Base-by-base conservation (phyloP, 1,139 yeast species). In the Blastobotrys ciferrii region DNA sequence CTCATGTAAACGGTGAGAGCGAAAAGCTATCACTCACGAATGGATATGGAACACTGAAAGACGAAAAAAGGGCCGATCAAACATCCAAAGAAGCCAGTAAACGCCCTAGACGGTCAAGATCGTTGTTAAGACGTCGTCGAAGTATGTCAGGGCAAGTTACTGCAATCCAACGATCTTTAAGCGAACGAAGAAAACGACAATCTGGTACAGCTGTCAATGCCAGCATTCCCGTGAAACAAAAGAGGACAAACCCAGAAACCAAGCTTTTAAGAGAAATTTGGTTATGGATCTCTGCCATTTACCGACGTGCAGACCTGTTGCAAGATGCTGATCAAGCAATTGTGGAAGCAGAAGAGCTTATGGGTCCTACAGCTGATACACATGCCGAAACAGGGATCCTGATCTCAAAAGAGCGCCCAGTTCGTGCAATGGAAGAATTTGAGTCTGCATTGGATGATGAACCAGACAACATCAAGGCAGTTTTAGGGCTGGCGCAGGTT, bases 271-370 rank as follows among this genome's bases (percentile, higher is more conserved):
- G 83, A 58, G 74, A 74, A 31, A 62, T 87, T 11, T 89, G 96
- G 96, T 65, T 88, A 46, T 80, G 88, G 80, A 75, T 87, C 0
- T 77, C 89, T 1, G 76, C 76, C 37, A 69, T 87, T 33, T 89
- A 87, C 63, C 69, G 78, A 57, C 77, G 80, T 54, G 73, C 78
- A 3, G 82, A 77, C 1, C 69, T 79, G 47, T 55, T 68, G 2
- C 76, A 71, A 5, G 95, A 87, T 51, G 81, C 91, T 9, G 83
- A 81, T 58, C 82, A 80, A 53, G 86, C 95, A 46, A 74, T 88
- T 5, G 74, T 76, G 6, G 96, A 88, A 63, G 88, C 95, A 0
- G 86, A 80, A 53, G 67, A 73, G 1, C 68, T 73, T 14, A 71
- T 65, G 49, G 74, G 74, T 33, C 78, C 80, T n/a, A 77, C 75